A percentile compares a stretch with the other conserved stretches of the same genome.
Conservation (phyloP, 2,329 filamentous ascomycete species). For the Madurella mycetomatis region DNA sequence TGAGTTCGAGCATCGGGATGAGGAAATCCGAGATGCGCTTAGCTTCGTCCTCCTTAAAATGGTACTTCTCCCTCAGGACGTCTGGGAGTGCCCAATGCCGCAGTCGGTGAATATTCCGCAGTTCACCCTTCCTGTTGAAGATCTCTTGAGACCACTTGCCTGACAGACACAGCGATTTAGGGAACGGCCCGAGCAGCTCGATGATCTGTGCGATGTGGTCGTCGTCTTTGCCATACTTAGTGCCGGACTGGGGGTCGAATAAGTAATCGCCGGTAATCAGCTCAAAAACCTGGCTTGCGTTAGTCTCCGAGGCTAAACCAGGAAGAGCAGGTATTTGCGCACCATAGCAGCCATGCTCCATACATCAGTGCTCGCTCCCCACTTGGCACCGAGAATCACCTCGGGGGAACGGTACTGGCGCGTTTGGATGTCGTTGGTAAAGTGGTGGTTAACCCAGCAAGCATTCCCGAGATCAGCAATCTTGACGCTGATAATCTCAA, state of each 20-base stretch:
- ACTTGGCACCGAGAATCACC: constrained; percentile 93
- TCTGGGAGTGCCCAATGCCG: constrained; percentile 94
- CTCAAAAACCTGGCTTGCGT: constrained; percentile 71
- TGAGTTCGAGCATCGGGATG: constrained; percentile 82
- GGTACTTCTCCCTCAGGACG: constrained; percentile 93
- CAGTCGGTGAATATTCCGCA: constrained; percentile 93
- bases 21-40: constrained; percentile 77
- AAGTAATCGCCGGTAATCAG: constrained; percentile 97
- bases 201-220: constrained; percentile 99
- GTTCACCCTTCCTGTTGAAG: constrained; percentile 94
- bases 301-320: constrained; percentile 8
- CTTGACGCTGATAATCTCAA: constrained; percentile 92
- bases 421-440: constrained; percentile 98
- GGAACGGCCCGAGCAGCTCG: constrained; percentile 88
- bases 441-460: constrained; percentile 98
- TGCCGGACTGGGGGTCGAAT: constrained; percentile 96
- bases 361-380: constrained; percentile 98
- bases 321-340: constrained; percentile 31
- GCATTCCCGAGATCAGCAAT: constrained; percentile 98
- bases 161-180: constrained; percentile 82
- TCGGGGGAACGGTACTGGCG: constrained; percentile 95
- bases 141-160: constrained; percentile 99
- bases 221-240: constrained; percentile 98
- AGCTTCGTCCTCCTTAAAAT: constrained; percentile 79
- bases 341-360: constrained; percentile 99